A percentile compares a stretch with the other conserved stretches of the same genome.
Evolutionary conservation across 2,329 filamentous ascomycete species (phyloP).

Genomic region (Diaporthe helianthi): DNA sequence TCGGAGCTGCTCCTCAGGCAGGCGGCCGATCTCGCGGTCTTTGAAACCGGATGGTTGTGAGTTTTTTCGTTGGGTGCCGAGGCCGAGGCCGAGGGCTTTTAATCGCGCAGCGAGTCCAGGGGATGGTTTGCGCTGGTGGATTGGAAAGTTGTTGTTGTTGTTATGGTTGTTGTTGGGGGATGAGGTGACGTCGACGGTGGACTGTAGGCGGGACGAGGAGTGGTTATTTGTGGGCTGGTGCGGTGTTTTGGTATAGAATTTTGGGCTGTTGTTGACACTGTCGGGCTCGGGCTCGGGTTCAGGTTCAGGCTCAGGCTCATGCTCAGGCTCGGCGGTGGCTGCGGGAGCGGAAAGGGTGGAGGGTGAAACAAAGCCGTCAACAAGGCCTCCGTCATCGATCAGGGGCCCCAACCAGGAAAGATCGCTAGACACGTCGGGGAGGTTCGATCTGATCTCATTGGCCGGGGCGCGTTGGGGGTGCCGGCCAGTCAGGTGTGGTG

Average conservation of each 20-base stretch:
- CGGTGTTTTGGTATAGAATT: conserved; percentile 32
- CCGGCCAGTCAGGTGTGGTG: conserved; percentile 25
- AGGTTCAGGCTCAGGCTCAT: background rate
- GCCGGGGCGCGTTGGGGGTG: conserved; percentile 20
- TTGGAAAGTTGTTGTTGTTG: conserved; percentile 32
- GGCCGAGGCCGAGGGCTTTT: conserved; percentile 70
- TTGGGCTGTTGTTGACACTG: conserved; percentile 31
- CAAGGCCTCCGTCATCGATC: conserved; percentile 35
- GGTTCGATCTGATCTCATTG: conserved; percentile 43
- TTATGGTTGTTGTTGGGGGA: conserved; percentile 36
- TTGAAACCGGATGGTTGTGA: conserved; percentile 44
- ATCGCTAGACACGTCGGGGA: conserved; percentile 51
- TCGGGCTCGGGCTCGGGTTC: background rate
- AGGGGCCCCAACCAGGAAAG: conserved; percentile 47
- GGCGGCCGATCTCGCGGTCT: conserved; percentile 66
- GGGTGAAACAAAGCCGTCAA: conserved; percentile 25
- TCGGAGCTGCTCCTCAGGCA: conserved; percentile 73
- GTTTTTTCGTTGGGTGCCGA: conserved; percentile 55
- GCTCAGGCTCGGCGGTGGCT: background rate
- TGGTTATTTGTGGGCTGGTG: conserved; percentile 37
- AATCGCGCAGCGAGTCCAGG: conserved; percentile 70
- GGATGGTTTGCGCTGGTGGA: conserved; percentile 62
- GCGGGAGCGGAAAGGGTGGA: conserved; percentile 20
- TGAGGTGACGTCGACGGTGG: conserved; percentile 30
- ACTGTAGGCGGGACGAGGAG: conserved; percentile 31